Percentiles rank a stretch among this genome's conserved stretches.
These are phyloP conservation scores for Aureobasidium vineae DNA, from an alignment of 2,329 filamentous ascomycete genomes.

Conservation along the genomic window DNA sequence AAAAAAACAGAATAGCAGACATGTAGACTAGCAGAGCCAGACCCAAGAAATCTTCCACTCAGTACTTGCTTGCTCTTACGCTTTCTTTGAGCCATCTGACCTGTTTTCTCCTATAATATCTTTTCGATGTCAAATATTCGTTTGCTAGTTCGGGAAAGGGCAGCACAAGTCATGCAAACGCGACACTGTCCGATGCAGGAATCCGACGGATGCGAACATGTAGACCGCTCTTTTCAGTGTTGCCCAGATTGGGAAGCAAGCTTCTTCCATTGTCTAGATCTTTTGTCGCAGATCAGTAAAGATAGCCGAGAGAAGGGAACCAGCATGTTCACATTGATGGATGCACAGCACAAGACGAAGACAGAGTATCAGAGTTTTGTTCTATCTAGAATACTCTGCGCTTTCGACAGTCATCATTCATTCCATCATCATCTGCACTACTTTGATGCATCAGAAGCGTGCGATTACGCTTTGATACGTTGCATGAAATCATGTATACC, in stretches of 20 bases:
- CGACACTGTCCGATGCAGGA: neutral
- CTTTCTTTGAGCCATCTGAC: neutral
- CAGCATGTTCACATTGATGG: neutral
- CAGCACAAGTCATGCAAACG: neutral
- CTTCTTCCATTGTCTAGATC: neutral
- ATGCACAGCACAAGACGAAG: neutral
- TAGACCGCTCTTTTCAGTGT: conserved; percentile 4
- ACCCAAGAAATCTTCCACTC: neutral
- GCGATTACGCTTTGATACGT: conserved; percentile 1
- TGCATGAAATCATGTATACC: conserved; percentile 64
- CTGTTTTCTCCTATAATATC: neutral
- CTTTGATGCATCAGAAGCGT: neutral
- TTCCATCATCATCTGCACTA: neutral
- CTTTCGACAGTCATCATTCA: neutral
- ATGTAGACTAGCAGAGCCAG: conserved; percentile 6
- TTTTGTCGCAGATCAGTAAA: neutral
- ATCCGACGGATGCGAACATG: neutral
- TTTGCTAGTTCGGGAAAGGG: neutral
- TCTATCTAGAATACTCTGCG: neutral
- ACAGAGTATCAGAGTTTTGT: neutral
- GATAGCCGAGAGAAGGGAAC: neutral
- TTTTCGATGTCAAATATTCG: neutral
- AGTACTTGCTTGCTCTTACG: neutral
- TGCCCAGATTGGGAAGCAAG: neutral
- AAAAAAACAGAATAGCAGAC: neutral